Evolutionary conservation across 31 red algal species (phyloP), one percentile per base, ranked within the genome.

Genomic region (Bonnemaisonia californica): DNA sequence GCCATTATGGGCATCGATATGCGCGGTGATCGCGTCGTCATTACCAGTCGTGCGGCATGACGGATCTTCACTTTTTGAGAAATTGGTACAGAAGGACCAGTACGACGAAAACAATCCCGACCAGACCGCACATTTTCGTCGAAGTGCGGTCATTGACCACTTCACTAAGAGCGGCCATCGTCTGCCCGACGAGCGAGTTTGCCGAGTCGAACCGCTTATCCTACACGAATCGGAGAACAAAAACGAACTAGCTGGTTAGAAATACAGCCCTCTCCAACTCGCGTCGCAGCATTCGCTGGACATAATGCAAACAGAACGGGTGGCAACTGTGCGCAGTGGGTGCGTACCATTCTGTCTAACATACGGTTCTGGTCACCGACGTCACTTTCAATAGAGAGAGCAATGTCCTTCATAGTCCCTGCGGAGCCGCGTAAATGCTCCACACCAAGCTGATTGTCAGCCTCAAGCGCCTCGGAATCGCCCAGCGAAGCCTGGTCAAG

Each of bases 181-280:
- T 73, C 3, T 60, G 39, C 5, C 66, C 62, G 18, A 83, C 54
- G 19, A 83, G 51, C n/a, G 64, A 40, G 32, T 71, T 83, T 18
- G 80, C 36, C n/a, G 64, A 40, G 51, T 83, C 80, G 48, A 83
- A 83, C 18, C 80, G 80, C 41, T 73, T 83, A 48, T 83, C 80
- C 74, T 78, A 1, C 36, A 66, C 11, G 16, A 30, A 64, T 64
- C 61, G 8, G 22, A 12, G n/a, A n/a, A n/a, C n/a, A n/a, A n/a
- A n/a, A n/a, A n/a, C n/a, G n/a, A n/a, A n/a, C n/a, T n/a, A n/a
- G n/a, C n/a, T n/a, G n/a, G n/a, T n/a, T n/a, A n/a, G n/a, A n/a
- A n/a, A n/a, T n/a, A n/a, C n/a, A n/a, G n/a, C n/a, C n/a, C n/a
- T n/a, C n/a, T n/a, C n/a, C n/a, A n/a, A n/a, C n/a, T n/a, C n/a